Conservation (phyloP, 2,329 filamentous ascomycete species). For the Ustulina deusta region DNA sequence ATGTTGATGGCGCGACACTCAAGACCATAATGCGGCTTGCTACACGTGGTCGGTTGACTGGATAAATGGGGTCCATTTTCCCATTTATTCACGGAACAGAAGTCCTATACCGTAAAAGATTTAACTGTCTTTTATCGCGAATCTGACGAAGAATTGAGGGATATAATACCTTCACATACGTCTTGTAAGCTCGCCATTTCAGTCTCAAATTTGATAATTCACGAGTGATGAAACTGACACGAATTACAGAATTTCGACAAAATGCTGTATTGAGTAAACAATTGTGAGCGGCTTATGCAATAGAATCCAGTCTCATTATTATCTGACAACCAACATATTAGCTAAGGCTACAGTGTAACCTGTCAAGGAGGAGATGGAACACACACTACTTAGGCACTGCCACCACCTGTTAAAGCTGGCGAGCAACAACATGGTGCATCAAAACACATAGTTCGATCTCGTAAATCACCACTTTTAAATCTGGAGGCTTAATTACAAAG, state of each 20-base stretch:
- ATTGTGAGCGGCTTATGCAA: background rate
- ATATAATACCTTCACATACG: background rate
- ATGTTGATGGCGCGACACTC: constrained; percentile 44
- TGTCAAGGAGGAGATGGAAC: background rate
- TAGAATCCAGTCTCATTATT: background rate
- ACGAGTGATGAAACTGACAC: background rate
- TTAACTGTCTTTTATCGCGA: background rate
- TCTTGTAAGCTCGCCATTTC: background rate
- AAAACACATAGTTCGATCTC: too few relatives aligned
- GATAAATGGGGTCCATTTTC: background rate
- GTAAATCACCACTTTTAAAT: too few relatives aligned
- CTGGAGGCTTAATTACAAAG: too few relatives aligned
- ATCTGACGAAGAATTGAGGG: background rate
- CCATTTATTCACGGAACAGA: background rate
- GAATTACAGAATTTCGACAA: background rate
- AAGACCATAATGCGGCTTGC: constrained; percentile 47
- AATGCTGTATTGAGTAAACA: too few relatives aligned
- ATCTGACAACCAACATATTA: background rate
- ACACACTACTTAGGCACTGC: background rate
- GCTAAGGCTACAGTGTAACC: background rate
- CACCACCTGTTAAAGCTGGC: background rate
- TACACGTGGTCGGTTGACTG: constrained; percentile 20
- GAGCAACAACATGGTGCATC: background rate
- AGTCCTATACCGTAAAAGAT: background rate
- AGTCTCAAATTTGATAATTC: background rate